Conservation (phyloP, 176 grass and related monocot species). For the Miscanthus lutarioriparius region DNA sequence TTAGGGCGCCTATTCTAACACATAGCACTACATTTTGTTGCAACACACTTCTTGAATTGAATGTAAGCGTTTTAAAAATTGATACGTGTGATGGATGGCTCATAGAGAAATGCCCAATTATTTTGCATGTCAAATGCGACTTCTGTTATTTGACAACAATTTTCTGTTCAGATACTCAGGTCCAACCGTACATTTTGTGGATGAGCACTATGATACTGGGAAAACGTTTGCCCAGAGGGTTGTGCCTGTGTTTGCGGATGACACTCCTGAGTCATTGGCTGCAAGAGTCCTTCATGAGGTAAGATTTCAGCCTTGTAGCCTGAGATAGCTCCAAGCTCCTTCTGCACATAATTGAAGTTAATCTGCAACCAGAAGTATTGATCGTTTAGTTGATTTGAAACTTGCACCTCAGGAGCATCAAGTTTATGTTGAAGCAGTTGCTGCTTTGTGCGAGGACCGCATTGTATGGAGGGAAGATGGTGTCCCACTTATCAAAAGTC, state of each 20-base stretch:
- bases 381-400: neutral
- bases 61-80: neutral
- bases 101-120: neutral
- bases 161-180: slow-evolving; percentile 46
- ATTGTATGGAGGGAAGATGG: slow-evolving; percentile 81
- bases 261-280: slow-evolving; percentile 54
- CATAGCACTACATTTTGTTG: neutral
- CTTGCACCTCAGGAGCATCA: slow-evolving; percentile 57
- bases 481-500: slow-evolving; percentile 52
- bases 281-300: slow-evolving; percentile 61
- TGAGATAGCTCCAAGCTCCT: neutral
- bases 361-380: neutral
- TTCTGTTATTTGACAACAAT: neutral
- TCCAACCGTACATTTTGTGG: slow-evolving; percentile 58
- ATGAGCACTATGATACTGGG: slow-evolving; percentile 59
- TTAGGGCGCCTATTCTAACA: no score
- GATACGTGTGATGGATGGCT: neutral
- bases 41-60: neutral
- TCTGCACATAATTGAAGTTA: neutral
- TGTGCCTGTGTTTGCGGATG: slow-evolving; percentile 44
- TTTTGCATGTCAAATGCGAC: neutral
- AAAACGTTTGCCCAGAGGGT: slow-evolving; percentile 52
- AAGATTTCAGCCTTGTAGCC: neutral
- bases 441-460: slow-evolving; percentile 73
- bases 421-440: slow-evolving; percentile 82